These are phyloP conservation scores for Poa annua DNA, from an alignment of 176 grass and related monocot species.

Conservation along the genomic window DNA sequence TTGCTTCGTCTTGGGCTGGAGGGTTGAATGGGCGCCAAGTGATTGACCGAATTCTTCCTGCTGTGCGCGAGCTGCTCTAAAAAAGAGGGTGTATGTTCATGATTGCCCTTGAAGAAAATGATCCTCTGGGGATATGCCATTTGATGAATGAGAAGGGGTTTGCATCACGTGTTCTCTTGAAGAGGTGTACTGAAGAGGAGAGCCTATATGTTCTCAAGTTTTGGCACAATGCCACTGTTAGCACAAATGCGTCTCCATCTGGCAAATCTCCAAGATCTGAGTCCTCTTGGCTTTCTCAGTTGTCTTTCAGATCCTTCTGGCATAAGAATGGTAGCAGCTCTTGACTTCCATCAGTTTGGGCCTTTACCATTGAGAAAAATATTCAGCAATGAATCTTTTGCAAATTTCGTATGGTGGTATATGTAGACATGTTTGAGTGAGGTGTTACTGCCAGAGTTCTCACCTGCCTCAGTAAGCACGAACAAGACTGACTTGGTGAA, in stretches of 20 bases:
- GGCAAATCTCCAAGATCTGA: slow-evolving; percentile 41
- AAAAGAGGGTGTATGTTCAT: slow-evolving; percentile 78
- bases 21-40: slow-evolving; percentile 81
- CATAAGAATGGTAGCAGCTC: slow-evolving; percentile 43
- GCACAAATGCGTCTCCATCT: slow-evolving; percentile 1
- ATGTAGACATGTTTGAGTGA: slow-evolving; percentile 17
- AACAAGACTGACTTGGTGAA: slow-evolving; percentile 32
- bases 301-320: slow-evolving; percentile 66
- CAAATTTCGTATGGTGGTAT: slow-evolving; percentile 29
- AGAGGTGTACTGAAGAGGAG: slow-evolving; percentile 96
- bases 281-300: slow-evolving; percentile 66
- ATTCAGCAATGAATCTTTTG: slow-evolving; percentile 10
- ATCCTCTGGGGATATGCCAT: slow-evolving; percentile 77
- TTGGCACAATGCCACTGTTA: slow-evolving; percentile 53
- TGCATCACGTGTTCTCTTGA: slow-evolving; percentile 74
- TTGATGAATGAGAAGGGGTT: slow-evolving; percentile 86
- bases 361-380: slow-evolving; percentile 6
- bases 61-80: slow-evolving; percentile 71
- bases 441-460: slow-evolving; percentile 30
- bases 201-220: slow-evolving; percentile 93
- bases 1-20: slow-evolving; percentile 93
- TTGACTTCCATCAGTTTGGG: slow-evolving; percentile 10
- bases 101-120: slow-evolving; percentile 85
- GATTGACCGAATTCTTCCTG: slow-evolving; percentile 83
- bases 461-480: slow-evolving; percentile 13